A percentile compares a stretch with the other conserved stretches of the same genome.
Evolutionary conservation across 208 protist genomes (phyloP).

Genomic region (Leishmania lainsoni): DNA sequence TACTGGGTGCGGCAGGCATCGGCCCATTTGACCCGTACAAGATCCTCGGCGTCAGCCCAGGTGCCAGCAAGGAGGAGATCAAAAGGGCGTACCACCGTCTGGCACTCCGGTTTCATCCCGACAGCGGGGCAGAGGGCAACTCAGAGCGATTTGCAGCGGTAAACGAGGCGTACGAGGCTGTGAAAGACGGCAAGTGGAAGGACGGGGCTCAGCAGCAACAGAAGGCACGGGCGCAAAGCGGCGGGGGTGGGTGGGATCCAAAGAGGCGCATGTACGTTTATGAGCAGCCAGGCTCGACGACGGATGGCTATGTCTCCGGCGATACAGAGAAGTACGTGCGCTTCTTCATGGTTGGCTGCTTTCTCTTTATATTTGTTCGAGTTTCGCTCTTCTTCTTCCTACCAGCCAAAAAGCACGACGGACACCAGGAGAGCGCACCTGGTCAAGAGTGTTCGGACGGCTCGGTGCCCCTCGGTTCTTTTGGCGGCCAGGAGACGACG

Average conservation of each 20-base stretch:
- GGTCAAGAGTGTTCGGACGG: not conserved
- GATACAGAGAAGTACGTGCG: slow-evolving; percentile 57
- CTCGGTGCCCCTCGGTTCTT: not conserved
- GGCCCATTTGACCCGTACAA: slow-evolving; percentile 87
- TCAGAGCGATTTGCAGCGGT: slow-evolving; percentile 71
- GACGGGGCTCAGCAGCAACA: slow-evolving; percentile 5
- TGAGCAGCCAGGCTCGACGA: slow-evolving; percentile 78
- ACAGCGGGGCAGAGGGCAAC: slow-evolving; percentile 75
- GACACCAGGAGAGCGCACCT: not conserved
- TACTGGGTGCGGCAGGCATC: slow-evolving; percentile 8
- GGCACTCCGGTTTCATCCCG: slow-evolving; percentile 77
- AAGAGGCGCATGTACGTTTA: slow-evolving; percentile 79
- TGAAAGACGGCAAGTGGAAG: slow-evolving; percentile 67
- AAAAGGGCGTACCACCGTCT: slow-evolving; percentile 74
- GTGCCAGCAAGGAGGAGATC: slow-evolving; percentile 68
- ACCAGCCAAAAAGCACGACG: not conserved
- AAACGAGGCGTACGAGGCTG: slow-evolving; percentile 81
- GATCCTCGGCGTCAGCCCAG: slow-evolving; percentile 61
- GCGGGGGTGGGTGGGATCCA: slow-evolving; percentile 49
- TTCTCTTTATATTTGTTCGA: slow-evolving; percentile 30
- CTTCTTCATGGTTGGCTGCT: slow-evolving; percentile 55
- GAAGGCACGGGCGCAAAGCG: not conserved
- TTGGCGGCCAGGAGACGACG: not conserved
- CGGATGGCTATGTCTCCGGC: slow-evolving; percentile 68
- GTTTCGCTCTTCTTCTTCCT: not conserved